Evolutionary conservation across 1,284 basidiomycete genomes (phyloP), one percentile per base, ranked within the genome.

Genomic region (Porodaedalea pini): DNA sequence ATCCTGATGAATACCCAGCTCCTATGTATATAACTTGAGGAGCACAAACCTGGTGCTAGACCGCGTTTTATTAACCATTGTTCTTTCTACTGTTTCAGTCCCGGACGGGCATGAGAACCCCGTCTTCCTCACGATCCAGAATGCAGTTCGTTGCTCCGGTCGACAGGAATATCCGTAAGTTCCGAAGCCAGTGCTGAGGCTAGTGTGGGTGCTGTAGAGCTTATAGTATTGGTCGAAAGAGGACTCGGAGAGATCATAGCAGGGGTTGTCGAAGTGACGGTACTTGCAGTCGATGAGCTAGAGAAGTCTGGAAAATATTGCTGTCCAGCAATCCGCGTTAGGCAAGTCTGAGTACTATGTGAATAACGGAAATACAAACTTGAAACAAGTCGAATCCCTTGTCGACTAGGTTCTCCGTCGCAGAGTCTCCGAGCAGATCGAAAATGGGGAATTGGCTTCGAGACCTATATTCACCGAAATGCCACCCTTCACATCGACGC

Each of bases 381-480:
- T 59, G 32, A 19, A 59, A 59, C 31, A 59, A 32, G n/a, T 59
- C 57, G 15, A 59, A 43, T 5, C 49, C 37, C 52, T 59, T 59
- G 32, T 44, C 32, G 37, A 45, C 32, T 10, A 59, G 25, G 4
- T 31, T 31, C 8, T 54, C 31, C 2, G 34, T 34, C 17, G 52
- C 41, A 25, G 44, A 32, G n/a, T 39, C 39, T 25, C 45, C 51
- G 37, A 59, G 54, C 2, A 59, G 25, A 8, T 50, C 45, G 31
- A 59, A 51, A 57, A 48, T 1, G 55, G 36, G 37, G 31, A 34
- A 3, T 51, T 8, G 4, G 44, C 54, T 25, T 37, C 25, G 3
- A 44, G 41, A 11, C 58, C 58, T 4, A 40, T 54, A 25, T 56
- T 51, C 11, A 56, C 41, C 34, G 47, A 31, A n/a, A 59, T 40